Evolutionary conservation across 257 asterid genomes (phyloP).

Genomic region (Solanum chilense): DNA sequence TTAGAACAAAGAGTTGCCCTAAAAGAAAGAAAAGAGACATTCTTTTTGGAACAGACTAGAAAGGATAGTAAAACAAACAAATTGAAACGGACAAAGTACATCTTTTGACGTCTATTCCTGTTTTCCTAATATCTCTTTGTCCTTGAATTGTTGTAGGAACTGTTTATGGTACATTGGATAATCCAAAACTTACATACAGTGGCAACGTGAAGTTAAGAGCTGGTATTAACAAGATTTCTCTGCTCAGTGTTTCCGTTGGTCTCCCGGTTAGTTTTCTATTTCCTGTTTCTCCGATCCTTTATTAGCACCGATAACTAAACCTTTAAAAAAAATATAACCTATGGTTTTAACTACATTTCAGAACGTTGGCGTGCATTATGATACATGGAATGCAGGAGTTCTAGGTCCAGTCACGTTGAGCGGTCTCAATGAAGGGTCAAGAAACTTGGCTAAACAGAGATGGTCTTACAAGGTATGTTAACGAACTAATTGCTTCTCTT

Average conservation of each 20-base stretch:
- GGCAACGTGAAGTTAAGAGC: conserved; percentile 44
- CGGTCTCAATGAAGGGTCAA: conserved; percentile 67
- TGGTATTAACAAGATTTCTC: conserved; percentile 73
- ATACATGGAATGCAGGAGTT: conserved; percentile 74
- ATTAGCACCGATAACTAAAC: not conserved
- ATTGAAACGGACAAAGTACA: not conserved
- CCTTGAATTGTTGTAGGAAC: conserved; percentile 30
- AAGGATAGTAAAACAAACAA: not conserved
- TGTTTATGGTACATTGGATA: conserved; percentile 49
- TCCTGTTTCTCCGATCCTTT: not conserved
- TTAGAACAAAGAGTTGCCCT: not conserved
- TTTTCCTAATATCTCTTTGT: not conserved
- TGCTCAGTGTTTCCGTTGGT: conserved; percentile 81
- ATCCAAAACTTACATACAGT: conserved; percentile 47
- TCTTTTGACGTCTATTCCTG: not conserved
- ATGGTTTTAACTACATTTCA: conserved; percentile 15
- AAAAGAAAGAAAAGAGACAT: not conserved
- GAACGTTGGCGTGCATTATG: conserved; percentile 78
- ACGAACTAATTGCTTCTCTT: not conserved
- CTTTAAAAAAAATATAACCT: not conserved
- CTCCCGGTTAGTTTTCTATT: conserved; percentile 51
- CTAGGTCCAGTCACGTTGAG: conserved; percentile 74
- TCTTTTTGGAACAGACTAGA: not conserved
- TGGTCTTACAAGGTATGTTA: conserved; percentile 76
- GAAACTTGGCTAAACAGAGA: conserved; percentile 70